These are phyloP conservation scores for Phytophthora foliorum DNA, from an alignment of 352 stramenopile genomes.

Conservation along the genomic window DNA sequence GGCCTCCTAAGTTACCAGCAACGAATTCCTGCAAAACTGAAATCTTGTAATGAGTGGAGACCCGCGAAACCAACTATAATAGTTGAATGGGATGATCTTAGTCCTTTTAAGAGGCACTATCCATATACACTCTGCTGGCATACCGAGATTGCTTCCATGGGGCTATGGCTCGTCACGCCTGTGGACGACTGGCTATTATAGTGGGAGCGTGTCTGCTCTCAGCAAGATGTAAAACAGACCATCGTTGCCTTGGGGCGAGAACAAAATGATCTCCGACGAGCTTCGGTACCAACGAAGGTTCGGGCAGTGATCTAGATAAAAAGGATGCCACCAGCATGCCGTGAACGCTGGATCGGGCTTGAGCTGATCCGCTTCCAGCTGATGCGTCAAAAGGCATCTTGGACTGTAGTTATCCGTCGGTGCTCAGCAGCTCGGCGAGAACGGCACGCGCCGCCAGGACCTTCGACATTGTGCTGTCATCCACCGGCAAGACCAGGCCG, in stretches of 20 bases:
- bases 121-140: too few relatives aligned
- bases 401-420: conserved; percentile 1
- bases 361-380: conserved; percentile 28
- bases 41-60: too few relatives aligned
- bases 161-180: too few relatives aligned
- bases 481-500: not conserved
- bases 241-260: not conserved
- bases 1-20: too few relatives aligned
- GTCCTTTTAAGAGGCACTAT: too few relatives aligned
- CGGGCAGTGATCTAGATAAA: conserved; percentile 1
- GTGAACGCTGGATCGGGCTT: conserved; percentile 20
- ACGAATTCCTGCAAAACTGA: too few relatives aligned
- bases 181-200: too few relatives aligned
- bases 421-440: conserved; percentile 8
- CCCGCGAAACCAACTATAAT: too few relatives aligned
- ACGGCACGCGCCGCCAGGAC: too few relatives aligned
- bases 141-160: too few relatives aligned
- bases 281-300: not conserved
- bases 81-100: too few relatives aligned
- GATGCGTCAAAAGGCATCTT: conserved; percentile 35
- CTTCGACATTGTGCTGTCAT: not conserved
- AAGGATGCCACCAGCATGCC: conserved; percentile 8
- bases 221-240: conserved; percentile 12
- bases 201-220: conserved; percentile 14
- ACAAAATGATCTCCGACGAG: conserved; percentile 1